Percentiles rank a stretch among this genome's conserved stretches.
Conservation (phyloP, 345 rosid species). For the Barbarea vulgaris region DNA sequence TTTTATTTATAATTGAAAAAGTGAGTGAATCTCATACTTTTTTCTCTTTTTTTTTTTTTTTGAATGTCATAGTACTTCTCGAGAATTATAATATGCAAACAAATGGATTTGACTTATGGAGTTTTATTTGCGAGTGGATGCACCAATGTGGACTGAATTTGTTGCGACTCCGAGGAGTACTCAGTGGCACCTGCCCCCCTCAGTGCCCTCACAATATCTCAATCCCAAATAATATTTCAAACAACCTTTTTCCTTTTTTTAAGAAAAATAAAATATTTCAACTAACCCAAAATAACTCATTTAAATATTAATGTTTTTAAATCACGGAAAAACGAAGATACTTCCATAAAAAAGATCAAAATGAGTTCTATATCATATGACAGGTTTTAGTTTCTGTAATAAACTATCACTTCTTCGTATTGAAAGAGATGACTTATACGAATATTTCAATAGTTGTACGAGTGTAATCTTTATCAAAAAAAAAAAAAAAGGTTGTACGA, state of each 20-base stretch:
- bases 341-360: neutral
- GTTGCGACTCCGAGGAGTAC: conserved; percentile 25
- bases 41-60: too few relatives aligned
- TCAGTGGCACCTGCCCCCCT: conserved; percentile 5
- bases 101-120: conserved; percentile 21
- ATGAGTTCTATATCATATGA: neutral
- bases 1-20: neutral
- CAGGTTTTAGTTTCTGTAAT: neutral
- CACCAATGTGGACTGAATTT: conserved; percentile 25
- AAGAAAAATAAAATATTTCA: conserved; percentile 5
- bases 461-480: neutral
- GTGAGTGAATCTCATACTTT: neutral
- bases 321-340: neutral
- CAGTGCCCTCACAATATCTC: conserved; percentile 3
- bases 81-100: conserved; percentile 13
- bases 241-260: neutral
- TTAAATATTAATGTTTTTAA: neutral
- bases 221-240: neutral
- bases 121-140: conserved; percentile 8
- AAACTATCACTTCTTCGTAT: neutral
- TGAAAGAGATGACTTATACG: neutral
- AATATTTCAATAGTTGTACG: neutral
- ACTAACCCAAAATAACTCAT: neutral
- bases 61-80: too few relatives aligned
- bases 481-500: neutral